These are phyloP conservation scores for Vigna nakashimae DNA, from an alignment of 306 rosid genomes.

Conservation along the genomic window DNA sequence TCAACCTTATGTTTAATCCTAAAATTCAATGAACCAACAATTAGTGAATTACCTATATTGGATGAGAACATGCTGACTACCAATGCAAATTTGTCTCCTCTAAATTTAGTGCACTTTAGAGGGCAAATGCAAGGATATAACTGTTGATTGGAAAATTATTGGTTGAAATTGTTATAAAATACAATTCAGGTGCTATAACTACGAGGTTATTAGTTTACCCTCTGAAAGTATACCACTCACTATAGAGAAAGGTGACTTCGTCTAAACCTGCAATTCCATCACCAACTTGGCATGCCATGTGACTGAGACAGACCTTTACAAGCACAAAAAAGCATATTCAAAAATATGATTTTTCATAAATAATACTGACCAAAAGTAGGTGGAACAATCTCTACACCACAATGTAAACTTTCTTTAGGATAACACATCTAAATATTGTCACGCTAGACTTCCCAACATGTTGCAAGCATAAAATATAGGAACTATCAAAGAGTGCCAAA, in stretches of 20 bases:
- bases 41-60: conserved; percentile 14
- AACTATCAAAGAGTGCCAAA: conserved; percentile 51
- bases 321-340: conserved; percentile 38
- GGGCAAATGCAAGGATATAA: not conserved
- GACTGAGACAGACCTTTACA: conserved; percentile 81
- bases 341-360: conserved; percentile 32
- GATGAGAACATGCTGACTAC: conserved; percentile 18
- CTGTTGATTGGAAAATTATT: not conserved
- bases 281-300: conserved; percentile 96
- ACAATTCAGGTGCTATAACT: not conserved
- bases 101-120: not conserved
- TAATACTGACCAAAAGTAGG: conserved; percentile 36
- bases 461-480: conserved; percentile 55
- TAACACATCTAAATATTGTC: conserved; percentile 17
- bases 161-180: not conserved
- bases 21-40: conserved; percentile 22
- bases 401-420: conserved; percentile 28
- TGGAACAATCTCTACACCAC: not conserved
- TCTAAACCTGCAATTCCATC: conserved; percentile 70
- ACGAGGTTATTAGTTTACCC: not conserved
- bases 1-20: not conserved
- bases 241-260: conserved; percentile 78
- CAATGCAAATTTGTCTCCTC: not conserved
- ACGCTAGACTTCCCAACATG: conserved; percentile 68
- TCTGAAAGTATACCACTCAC: not conserved